A percentile compares a stretch with the other conserved stretches of the same genome.
Evolutionary conservation across 75 land plant genomes (phyloP).

Genomic region (Sequoia sempervirens): DNA sequence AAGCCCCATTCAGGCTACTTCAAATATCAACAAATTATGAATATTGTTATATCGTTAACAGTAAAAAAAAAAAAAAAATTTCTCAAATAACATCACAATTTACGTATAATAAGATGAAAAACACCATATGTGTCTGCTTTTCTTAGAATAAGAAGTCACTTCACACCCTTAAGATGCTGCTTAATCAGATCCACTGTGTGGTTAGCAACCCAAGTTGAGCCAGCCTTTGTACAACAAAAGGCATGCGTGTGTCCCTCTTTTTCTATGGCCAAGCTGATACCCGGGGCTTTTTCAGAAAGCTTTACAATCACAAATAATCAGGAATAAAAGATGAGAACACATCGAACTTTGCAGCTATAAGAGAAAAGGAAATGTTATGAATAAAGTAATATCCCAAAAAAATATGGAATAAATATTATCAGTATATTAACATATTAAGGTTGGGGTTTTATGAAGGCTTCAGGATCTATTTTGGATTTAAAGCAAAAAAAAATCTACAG

Average conservation of each 20-base stretch:
- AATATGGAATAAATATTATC: neutral
- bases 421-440: neutral
- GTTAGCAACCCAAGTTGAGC: constrained; percentile 71
- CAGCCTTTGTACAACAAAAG: constrained; percentile 80
- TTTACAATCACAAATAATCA: constrained; percentile 12
- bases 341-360: neutral
- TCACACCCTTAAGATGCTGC: neutral
- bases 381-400: neutral
- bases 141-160: neutral
- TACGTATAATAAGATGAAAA: neutral
- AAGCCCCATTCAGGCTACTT: too few species aligned
- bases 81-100: neutral
- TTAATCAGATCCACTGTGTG: constrained; percentile 36
- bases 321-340: neutral
- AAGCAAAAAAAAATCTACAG: too few species aligned
- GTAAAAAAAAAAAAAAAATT: neutral
- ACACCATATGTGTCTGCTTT: neutral
- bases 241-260: constrained; percentile 80
- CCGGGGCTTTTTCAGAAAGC: constrained; percentile 50
- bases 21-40: too few species aligned
- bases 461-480: too few species aligned
- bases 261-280: constrained; percentile 43
- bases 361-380: neutral
- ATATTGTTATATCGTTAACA: neutral
- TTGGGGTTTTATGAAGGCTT: too few species aligned